phyloP scores from a whole-genome alignment of 192 early-diverging fungal genomes.

The Coemansia umbellata region DNA sequence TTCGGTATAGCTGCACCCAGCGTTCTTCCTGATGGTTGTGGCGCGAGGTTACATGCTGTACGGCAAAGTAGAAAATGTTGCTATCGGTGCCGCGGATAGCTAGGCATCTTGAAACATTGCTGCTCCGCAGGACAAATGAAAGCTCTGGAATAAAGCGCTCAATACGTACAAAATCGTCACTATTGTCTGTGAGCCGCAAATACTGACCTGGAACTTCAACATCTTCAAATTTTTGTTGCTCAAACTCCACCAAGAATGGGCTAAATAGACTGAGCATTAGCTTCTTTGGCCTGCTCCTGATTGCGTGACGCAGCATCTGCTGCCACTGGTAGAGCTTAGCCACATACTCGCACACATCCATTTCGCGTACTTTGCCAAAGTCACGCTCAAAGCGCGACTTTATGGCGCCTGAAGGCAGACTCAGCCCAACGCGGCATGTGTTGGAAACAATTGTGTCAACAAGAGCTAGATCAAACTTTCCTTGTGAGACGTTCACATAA shows the following conservation, averaged over 20 bases:
- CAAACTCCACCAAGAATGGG: slow-evolving; percentile 95
- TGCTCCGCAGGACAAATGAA: slow-evolving; percentile 73
- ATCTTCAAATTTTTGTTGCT: slow-evolving; percentile 97
- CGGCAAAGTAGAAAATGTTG: slow-evolving; percentile 81
- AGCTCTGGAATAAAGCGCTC: slow-evolving; percentile 93
- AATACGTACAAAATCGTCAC: slow-evolving; percentile 90
- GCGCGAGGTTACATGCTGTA: slow-evolving; percentile 90
- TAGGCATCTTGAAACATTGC: slow-evolving; percentile 69
- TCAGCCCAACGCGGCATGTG: slow-evolving; percentile 85
- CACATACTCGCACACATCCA: slow-evolving; percentile 79
- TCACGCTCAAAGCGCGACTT: slow-evolving; percentile 82
- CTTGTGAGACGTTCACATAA: slow-evolving; percentile 38
- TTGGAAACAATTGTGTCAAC: slow-evolving; percentile 54
- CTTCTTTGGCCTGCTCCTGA: slow-evolving; percentile 76
- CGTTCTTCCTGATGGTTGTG: slow-evolving; percentile 92
- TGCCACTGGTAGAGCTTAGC: slow-evolving; percentile 88
- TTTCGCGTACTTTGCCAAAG: slow-evolving; percentile 81
- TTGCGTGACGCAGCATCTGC: slow-evolving; percentile 82
- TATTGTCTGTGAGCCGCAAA: slow-evolving; percentile 72
- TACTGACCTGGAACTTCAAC: slow-evolving; percentile 99
- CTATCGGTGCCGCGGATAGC: slow-evolving; percentile 92
- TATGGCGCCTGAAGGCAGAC: slow-evolving; percentile 62
- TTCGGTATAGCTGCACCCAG: slow-evolving; percentile 90
- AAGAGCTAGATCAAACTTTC: slow-evolving; percentile 13
- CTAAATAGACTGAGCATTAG: slow-evolving; percentile 85